A percentile compares a stretch with the other conserved stretches of the same genome.
These are phyloP conservation scores for Globisporangium spinosum DNA, from an alignment of 352 stramenopile genomes.

Conservation along the genomic window DNA sequence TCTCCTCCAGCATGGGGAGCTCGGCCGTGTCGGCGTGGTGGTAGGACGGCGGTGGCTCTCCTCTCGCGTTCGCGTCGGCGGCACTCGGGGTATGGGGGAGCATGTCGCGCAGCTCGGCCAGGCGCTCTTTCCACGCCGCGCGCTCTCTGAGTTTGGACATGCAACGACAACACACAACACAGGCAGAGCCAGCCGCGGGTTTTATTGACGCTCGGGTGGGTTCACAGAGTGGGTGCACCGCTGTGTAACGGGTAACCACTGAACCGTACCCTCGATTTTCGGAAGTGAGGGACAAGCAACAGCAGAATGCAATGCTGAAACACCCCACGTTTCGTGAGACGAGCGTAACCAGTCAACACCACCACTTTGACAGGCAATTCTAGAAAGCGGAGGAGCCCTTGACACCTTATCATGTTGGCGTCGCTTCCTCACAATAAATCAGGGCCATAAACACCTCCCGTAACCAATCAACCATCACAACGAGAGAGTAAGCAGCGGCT, in stretches of 20 bases:
- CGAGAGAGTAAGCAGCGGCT: constrained; percentile 2
- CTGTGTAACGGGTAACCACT: background rate
- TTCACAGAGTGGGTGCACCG: background rate
- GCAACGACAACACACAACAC: background rate
- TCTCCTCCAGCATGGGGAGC: constrained; percentile 20
- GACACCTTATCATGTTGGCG: background rate
- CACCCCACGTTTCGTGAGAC: background rate
- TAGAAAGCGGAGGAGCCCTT: background rate
- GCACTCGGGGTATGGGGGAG: constrained; percentile 6
- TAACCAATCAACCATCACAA: background rate
- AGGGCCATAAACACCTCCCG: background rate
- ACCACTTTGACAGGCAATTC: background rate
- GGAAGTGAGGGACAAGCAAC: background rate
- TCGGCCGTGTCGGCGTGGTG: constrained; percentile 12
- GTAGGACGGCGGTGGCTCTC: background rate
- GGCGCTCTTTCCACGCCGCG: constrained; percentile 13
- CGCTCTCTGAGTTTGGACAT: constrained; percentile 10
- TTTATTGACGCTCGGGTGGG: background rate
- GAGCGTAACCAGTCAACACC: background rate
- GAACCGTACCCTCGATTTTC: background rate
- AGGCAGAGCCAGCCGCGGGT: background rate
- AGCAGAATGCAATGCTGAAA: background rate
- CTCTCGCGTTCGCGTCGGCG: constrained; percentile 5
- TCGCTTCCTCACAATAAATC: background rate
- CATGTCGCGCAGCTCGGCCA: constrained; percentile 20